Conservation (phyloP, 805 yeast genomes). For the Candida golubevii region DNA sequence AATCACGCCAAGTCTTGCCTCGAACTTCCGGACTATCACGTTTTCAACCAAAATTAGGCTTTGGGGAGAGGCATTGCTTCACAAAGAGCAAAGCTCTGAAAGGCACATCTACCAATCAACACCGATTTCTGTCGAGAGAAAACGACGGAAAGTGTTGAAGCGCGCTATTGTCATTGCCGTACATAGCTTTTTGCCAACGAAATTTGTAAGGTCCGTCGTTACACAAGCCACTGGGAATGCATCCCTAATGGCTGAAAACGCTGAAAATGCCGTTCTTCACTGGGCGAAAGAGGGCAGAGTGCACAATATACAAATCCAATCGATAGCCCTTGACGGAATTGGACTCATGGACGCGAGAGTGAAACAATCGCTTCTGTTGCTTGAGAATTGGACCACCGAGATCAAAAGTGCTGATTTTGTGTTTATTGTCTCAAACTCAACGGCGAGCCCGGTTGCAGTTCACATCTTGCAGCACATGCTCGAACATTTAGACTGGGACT, state of each 20-base stretch:
- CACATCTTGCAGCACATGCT: constrained; percentile 22
- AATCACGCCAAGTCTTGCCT: constrained; percentile 16
- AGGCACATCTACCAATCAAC: constrained; percentile 14
- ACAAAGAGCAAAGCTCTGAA: constrained; percentile 13
- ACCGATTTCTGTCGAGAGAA: constrained; percentile 3
- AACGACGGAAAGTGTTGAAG: constrained; percentile 3
- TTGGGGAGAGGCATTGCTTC: constrained; percentile 16
- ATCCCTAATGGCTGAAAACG: constrained; percentile 23
- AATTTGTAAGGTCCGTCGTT: constrained; percentile 32
- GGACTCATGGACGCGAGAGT: constrained; percentile 32
- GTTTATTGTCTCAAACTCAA: constrained; percentile 31
- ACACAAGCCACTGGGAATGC: constrained; percentile 38
- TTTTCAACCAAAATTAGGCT: constrained; percentile 18
- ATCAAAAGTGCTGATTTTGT: constrained; percentile 30
- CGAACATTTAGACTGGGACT: not conserved
- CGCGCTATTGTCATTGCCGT: constrained; percentile 32
- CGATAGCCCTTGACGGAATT: constrained; percentile 40
- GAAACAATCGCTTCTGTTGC: constrained; percentile 20
- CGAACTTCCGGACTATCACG: constrained; percentile 20
- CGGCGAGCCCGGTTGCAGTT: constrained; percentile 29
- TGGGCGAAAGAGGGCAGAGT: constrained; percentile 21
- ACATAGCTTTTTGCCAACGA: constrained; percentile 39
- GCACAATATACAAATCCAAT: constrained; percentile 21
- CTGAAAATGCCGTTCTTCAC: constrained; percentile 25
- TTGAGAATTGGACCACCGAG: constrained; percentile 31